A percentile compares a stretch with the other conserved stretches of the same genome.
phyloP scores from a whole-genome alignment of 768 basidiomycete species.

The Mycena kentingensis region DNA sequence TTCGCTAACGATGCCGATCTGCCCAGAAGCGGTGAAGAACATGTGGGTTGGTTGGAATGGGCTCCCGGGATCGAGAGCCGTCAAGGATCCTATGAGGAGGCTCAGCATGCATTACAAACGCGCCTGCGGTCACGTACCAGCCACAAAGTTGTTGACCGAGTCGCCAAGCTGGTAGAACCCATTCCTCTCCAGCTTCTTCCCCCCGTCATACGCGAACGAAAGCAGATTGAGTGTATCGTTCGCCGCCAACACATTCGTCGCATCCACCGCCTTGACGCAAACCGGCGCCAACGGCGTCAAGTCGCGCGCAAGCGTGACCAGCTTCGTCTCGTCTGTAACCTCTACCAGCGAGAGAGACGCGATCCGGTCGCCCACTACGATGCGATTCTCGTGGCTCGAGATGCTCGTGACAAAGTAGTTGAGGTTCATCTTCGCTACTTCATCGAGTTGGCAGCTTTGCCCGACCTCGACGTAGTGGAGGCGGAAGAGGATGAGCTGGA shows the following conservation, averaged over 20 bases:
- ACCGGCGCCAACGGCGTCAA: slow-evolving; percentile 77
- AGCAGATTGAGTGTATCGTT: slow-evolving; percentile 75
- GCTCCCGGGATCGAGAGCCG: slow-evolving; percentile 44
- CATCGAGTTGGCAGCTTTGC: slow-evolving; percentile 39
- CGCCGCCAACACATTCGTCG: slow-evolving; percentile 63
- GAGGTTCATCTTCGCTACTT: slow-evolving; percentile 70
- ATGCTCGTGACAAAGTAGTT: slow-evolving; percentile 79
- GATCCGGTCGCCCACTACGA: slow-evolving; percentile 80
- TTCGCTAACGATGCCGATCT: slow-evolving; percentile 73
- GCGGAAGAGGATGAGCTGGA: slow-evolving; percentile 50
- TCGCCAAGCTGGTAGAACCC: slow-evolving; percentile 80
- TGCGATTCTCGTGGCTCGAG: slow-evolving; percentile 49
- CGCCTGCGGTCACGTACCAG: slow-evolving; percentile 44
- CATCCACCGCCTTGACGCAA: slow-evolving; percentile 57
- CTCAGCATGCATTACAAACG: neutral
- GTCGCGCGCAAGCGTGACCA: slow-evolving; percentile 67
- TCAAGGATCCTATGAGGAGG: slow-evolving; percentile 52
- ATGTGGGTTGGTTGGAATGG: slow-evolving; percentile 60
- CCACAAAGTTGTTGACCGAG: slow-evolving; percentile 71
- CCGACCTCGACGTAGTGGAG: slow-evolving; percentile 39
- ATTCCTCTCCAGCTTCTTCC: slow-evolving; percentile 50
- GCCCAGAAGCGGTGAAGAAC: slow-evolving; percentile 78
- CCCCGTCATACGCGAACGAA: slow-evolving; percentile 51
- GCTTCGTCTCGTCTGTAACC: slow-evolving; percentile 39
- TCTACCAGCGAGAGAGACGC: slow-evolving; percentile 75